Conservation (phyloP, 2,329 filamentous ascomycete species). For the Sarocladium kiliense region DNA sequence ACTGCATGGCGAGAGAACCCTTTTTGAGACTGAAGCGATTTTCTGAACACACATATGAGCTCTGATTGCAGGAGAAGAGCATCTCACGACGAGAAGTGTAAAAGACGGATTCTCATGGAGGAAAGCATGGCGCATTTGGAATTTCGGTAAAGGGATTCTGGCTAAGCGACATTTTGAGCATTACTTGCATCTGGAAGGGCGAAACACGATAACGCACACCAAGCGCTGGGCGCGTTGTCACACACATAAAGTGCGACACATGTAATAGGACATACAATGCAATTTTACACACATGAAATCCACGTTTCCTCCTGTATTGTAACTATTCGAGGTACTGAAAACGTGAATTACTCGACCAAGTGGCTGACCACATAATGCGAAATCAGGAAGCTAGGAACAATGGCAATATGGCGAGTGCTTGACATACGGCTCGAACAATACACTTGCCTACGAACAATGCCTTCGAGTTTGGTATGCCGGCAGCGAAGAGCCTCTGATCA, state of each 20-base stretch:
- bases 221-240: conserved; percentile 14
- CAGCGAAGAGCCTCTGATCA: no score
- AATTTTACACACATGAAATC: neutral
- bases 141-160: neutral
- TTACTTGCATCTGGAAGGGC: neutral
- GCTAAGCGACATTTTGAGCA: neutral
- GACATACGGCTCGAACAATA: no score
- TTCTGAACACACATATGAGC: neutral
- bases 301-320: no score
- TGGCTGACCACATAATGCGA: no score
- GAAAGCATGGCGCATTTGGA: neutral
- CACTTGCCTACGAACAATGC: no score
- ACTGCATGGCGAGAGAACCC: conserved; percentile 18
- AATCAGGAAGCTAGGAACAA: no score
- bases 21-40: neutral
- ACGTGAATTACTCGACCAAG: no score
- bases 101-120: neutral
- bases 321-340: neutral
- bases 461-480: no score
- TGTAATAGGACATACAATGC: neutral
- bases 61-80: no score
- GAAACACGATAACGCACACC: conserved; percentile 12
- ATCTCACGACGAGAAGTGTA: neutral
- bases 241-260: neutral
- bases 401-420: no score